Evolutionary conservation across 345 rosid species (phyloP).

Genomic region (Eutrema yunnanense): DNA sequence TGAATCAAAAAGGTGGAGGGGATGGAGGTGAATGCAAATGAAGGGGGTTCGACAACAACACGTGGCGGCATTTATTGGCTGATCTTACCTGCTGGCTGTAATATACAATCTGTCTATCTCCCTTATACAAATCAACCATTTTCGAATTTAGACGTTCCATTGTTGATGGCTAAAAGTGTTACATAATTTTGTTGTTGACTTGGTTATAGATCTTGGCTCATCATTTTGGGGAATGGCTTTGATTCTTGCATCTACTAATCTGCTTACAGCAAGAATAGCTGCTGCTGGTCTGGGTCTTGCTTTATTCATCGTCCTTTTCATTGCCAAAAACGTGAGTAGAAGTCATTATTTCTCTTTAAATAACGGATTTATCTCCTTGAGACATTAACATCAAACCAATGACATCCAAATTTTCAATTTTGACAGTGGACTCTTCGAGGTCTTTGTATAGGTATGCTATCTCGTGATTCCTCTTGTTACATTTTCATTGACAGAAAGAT

Average conservation of each 20-base stretch:
- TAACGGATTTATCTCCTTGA: neutral
- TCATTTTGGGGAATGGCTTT: slow-evolving; percentile 99
- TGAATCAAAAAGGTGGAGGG: slow-evolving; percentile 72
- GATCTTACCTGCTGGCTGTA: slow-evolving; percentile 99
- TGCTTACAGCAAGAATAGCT: slow-evolving; percentile 80
- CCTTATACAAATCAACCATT: neutral
- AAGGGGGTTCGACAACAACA: slow-evolving; percentile 90
- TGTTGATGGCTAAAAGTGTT: neutral
- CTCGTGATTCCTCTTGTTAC: neutral
- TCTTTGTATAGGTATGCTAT: slow-evolving; percentile 74
- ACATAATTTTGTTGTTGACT: neutral
- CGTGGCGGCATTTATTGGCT: slow-evolving; percentile 94
- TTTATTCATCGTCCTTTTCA: slow-evolving; percentile 69
- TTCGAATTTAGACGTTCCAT: neutral
- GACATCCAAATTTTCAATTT: neutral
- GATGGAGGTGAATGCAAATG: slow-evolving; percentile 88
- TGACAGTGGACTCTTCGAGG: slow-evolving; percentile 95
- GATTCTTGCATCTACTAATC: slow-evolving; percentile 92
- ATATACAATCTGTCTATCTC: slow-evolving; percentile 14
- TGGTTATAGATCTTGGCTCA: slow-evolving; percentile 80
- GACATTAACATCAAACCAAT: slow-evolving; percentile 4
- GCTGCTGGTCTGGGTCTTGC: slow-evolving; percentile 82
- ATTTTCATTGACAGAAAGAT: neutral
- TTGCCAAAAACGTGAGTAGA: slow-evolving; percentile 80
- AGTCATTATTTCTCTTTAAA: neutral